Evolutionary conservation across 1,284 basidiomycete genomes (phyloP), one percentile per base, ranked within the genome.

Genomic region (Vanrija sp.): DNA sequence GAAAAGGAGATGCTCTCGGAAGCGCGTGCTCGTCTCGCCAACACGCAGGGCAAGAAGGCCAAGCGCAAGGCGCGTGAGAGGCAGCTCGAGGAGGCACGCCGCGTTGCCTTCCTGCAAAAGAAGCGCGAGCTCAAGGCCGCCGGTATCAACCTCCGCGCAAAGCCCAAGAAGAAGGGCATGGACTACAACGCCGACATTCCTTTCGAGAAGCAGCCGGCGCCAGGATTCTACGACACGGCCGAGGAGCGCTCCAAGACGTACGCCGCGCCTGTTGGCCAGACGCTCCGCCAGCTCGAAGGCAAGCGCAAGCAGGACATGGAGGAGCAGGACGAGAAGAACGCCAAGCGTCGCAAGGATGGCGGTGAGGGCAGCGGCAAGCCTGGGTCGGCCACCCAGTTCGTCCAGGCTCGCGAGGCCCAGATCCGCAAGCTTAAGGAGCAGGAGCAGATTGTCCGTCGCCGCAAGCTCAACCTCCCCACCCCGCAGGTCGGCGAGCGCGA

Each of bases 1-100:
- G 96, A 98, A 76, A 98, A 98, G 85, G 96, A 98, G 76, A 98
- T 99, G 96, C 80, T 99, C 62, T 98, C 94, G 31, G 96, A 99
- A 75, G 96, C 96, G 46, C 86, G 96, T 65, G 96, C 96, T 9
- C 86, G 96, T 78, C 81, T 99, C 41, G 96, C 96, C 47, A 99
- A 99, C 72, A 99, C 96, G 0, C 96, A 99, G 75, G 96, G 96
- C 25, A 99, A 99, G 77, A 98, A 99, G 77, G 96, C 96, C 2
- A 98, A 98, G 77, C 86, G 96, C 63, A 98, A 98, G 78, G 96
- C 93, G 14, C 84, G 96, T 49, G 96, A 98, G 72, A 85, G 93
- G 59, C 92, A 96, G 69, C 78, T 98, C 46, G 96, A 98, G 69
- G 96, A 98, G 73, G 95, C 96, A 0, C 82, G 95, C 48, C 83